phyloP scores from a whole-genome alignment of 495 filamentous ascomycete species.

The Pyrenula massariospora region DNA sequence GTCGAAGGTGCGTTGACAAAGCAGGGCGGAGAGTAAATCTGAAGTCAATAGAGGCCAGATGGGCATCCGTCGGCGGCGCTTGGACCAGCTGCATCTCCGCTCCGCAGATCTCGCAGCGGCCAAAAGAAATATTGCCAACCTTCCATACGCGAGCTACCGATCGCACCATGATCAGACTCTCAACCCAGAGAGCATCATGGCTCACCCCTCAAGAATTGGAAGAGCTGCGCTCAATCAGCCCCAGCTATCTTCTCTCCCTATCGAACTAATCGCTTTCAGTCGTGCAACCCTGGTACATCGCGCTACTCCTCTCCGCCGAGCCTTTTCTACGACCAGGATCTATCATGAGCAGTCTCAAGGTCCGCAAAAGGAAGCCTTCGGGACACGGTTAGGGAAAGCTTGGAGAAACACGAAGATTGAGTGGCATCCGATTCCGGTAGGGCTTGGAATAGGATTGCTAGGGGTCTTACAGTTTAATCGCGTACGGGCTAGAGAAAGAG shows the following conservation, averaged over 20 bases:
- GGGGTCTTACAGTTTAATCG: constrained; percentile 80
- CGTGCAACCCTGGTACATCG: background rate
- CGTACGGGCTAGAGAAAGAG: constrained; percentile 43
- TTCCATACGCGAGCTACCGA: too few species aligned
- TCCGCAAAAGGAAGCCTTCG: constrained; percentile 46
- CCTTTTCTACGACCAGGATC: background rate
- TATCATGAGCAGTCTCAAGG: constrained; percentile 4
- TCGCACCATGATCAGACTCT: background rate
- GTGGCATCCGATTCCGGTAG: constrained; percentile 95
- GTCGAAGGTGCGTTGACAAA: too few species aligned
- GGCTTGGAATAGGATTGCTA: constrained; percentile 76
- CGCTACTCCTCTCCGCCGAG: background rate
- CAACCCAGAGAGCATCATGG: background rate
- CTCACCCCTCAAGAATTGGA: background rate
- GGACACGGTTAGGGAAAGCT: constrained; percentile 48
- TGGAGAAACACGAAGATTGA: constrained; percentile 65
- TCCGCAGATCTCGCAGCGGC: background rate
- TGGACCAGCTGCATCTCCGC: background rate
- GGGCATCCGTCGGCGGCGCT: too few species aligned
- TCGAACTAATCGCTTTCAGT: background rate
- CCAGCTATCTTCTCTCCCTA: background rate
- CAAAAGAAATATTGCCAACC: too few species aligned
- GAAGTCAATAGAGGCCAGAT: background rate
- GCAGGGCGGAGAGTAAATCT: too few species aligned
- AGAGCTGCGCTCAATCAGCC: background rate